A percentile compares a stretch with the other conserved stretches of the same genome.
phyloP scores from a whole-genome alignment of 805 yeast species.

The Maudiozyma barnettii region DNA sequence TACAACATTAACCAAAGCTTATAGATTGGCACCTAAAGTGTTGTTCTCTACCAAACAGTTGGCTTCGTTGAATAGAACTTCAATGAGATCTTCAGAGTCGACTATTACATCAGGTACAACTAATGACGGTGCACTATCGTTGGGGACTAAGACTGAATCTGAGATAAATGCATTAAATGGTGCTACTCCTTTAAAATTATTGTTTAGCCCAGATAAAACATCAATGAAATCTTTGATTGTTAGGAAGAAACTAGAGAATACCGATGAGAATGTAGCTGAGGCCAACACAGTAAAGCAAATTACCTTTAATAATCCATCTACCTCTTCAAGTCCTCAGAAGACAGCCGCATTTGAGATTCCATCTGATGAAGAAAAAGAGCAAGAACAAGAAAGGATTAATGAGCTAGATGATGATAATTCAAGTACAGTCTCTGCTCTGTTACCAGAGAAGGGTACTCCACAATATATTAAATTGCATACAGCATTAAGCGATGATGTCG shows the following conservation, averaged over 20 bases:
- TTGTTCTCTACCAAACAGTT: constrained; percentile 29
- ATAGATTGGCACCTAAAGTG: constrained; percentile 56
- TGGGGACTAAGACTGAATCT: neutral
- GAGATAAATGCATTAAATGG: neutral
- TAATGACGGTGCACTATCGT: neutral
- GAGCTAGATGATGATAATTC: too few species aligned
- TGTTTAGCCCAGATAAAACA: constrained; percentile 23
- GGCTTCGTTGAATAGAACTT: neutral
- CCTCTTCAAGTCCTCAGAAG: neutral
- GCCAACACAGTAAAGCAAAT: constrained; percentile 3
- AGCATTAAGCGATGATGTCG: constrained; percentile 30
- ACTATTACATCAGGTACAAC: neutral
- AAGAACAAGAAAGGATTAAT: too few species aligned
- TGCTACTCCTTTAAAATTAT: constrained; percentile 10
- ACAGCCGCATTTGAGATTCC: neutral
- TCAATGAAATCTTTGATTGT: constrained; percentile 24
- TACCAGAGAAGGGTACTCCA: neutral
- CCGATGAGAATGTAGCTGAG: neutral
- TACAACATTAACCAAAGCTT: constrained; percentile 48
- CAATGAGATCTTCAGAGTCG: neutral
- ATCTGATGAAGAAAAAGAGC: too few species aligned
- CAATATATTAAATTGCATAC: constrained; percentile 5
- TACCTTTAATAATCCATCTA: constrained; percentile 3
- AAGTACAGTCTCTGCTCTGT: too few species aligned
- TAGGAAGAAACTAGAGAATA: constrained; percentile 14